These are phyloP conservation scores for Lactifluus hygrophoroides DNA, from an alignment of 768 basidiomycete species.

Conservation along the genomic window DNA sequence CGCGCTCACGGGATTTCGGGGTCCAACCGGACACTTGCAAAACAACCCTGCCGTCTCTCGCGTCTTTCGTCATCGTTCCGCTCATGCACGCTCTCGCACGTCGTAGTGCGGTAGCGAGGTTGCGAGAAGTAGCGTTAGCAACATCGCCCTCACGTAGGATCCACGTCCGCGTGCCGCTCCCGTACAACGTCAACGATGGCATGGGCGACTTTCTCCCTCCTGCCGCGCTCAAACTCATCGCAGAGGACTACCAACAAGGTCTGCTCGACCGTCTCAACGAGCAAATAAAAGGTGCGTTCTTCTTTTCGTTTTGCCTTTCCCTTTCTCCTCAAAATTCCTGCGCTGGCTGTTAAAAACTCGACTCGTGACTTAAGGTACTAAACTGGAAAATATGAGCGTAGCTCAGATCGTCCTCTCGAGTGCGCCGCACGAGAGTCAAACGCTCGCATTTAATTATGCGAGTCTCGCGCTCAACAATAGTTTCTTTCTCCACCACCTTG, in stretches of 20 bases:
- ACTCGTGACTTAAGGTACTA: constrained; percentile 37
- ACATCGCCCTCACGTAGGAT: constrained; percentile 26
- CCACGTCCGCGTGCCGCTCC: constrained; percentile 47
- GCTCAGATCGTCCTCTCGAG: constrained; percentile 66
- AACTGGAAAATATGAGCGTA: constrained; percentile 47
- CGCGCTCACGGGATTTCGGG: background rate
- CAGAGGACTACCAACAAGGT: constrained; percentile 81
- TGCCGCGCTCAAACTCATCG: constrained; percentile 57
- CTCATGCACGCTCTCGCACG: constrained; percentile 13
- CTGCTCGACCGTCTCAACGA: constrained; percentile 70
- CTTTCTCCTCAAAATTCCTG: background rate
- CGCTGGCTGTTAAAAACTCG: constrained; percentile 1
- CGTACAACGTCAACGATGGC: constrained; percentile 62
- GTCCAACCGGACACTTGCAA: background rate
- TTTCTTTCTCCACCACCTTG: constrained; percentile 85
- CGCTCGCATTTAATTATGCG: constrained; percentile 83
- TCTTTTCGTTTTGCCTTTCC: no score
- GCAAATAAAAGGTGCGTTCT: constrained; percentile 56
- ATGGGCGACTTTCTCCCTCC: constrained; percentile 75
- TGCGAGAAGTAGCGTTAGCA: background rate
- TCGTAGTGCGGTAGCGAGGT: background rate
- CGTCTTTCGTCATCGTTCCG: background rate
- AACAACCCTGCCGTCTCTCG: no score
- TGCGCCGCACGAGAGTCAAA: constrained; percentile 45
- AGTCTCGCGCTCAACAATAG: constrained; percentile 89